Evolutionary conservation across 345 rosid genomes (phyloP).

Genomic region (Salix brachista): DNA sequence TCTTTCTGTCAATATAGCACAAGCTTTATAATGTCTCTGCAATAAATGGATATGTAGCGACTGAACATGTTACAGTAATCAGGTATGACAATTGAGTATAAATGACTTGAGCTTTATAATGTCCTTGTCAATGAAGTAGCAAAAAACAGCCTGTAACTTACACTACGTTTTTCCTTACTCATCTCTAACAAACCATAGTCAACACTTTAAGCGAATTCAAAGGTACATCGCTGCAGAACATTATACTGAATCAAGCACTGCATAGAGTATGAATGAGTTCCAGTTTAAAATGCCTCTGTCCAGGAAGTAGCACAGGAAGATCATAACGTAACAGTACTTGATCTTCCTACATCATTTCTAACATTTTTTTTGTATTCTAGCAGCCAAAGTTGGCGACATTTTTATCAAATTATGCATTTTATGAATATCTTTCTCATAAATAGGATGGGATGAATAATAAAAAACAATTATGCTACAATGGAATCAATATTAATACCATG

Average conservation of each 20-base stretch:
- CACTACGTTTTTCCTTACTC: background rate
- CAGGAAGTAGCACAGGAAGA: background rate
- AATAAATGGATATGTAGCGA: background rate
- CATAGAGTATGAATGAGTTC: background rate
- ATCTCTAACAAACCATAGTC: background rate
- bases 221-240: background rate
- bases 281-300: background rate
- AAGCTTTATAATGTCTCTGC: background rate
- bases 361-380: background rate
- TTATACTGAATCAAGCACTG: background rate
- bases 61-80: background rate
- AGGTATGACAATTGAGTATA: background rate
- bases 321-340: background rate
- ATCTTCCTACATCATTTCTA: background rate
- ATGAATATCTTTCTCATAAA: background rate
- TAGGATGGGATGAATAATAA: background rate
- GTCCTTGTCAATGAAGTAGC: background rate
- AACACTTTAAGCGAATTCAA: background rate
- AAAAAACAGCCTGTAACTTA: background rate
- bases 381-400: background rate
- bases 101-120: background rate
- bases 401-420: background rate
- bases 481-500: slow-evolving; percentile 42
- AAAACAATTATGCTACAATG: background rate
- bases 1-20: background rate